Evolutionary conservation across 495 filamentous ascomycete species (phyloP).

Genomic region (Echria macrotheca): DNA sequence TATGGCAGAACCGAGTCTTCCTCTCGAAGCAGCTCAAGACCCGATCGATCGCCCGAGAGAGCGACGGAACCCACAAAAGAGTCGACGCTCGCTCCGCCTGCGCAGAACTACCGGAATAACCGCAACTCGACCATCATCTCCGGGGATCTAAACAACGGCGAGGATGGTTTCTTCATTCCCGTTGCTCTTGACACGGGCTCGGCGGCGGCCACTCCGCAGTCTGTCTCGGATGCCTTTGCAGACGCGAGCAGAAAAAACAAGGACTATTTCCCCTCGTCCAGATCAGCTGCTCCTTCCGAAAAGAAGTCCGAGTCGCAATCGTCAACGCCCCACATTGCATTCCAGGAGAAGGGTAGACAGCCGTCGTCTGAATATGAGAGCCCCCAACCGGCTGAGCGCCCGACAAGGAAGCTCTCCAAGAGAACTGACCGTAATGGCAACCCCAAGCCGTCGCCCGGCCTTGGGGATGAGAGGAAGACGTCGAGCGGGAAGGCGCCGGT

Average conservation of each 20-base stretch:
- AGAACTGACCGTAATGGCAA: conserved; percentile 31
- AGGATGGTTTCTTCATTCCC: conserved; percentile 83
- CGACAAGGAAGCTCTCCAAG: conserved; percentile 42
- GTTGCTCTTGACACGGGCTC: conserved; percentile 83
- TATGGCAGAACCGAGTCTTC: conserved; percentile 44
- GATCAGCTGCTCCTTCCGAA: conserved; percentile 21
- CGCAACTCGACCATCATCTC: conserved; percentile 64
- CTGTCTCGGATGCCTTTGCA: conserved; percentile 43
- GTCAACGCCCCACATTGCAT: conserved; percentile 81
- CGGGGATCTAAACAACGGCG: conserved; percentile 55
- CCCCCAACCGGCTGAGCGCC: conserved; percentile 33
- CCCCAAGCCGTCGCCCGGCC: conserved; percentile 36
- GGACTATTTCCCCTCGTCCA: conserved; percentile 48
- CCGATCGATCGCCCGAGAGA: conserved; percentile 44
- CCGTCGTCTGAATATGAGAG: conserved; percentile 46
- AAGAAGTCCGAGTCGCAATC: conserved; percentile 39
- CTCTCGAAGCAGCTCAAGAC: conserved; percentile 45
- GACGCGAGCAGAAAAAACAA: conserved; percentile 38
- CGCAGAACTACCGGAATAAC: conserved; percentile 71
- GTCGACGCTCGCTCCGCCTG: conserved; percentile 63
- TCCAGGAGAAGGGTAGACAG: conserved; percentile 78
- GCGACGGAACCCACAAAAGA: conserved; percentile 34
- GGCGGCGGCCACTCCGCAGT: conserved; percentile 55
- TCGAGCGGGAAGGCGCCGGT: conserved; percentile 23
- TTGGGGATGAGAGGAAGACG: conserved; percentile 38